Percentiles rank a stretch among this genome's conserved stretches.
Conservation (phyloP, 345 rosid genomes). For the Punica granatum region DNA sequence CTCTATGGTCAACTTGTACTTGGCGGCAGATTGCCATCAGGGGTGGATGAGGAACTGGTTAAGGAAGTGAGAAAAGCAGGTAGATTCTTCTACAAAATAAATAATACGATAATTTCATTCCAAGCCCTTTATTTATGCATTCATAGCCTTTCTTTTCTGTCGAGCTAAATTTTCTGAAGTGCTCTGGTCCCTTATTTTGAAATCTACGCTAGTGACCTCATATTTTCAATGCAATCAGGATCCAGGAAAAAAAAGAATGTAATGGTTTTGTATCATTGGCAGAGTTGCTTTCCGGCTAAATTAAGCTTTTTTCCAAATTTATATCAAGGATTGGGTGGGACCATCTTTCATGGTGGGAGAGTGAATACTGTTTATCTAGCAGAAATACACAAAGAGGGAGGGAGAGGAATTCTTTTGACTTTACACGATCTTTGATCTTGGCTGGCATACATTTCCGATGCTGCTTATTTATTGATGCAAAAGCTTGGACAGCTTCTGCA, state of each 20-base stretch:
- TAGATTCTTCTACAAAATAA: conserved; percentile 8
- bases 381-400: neutral
- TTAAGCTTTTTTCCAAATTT: neutral
- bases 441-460: conserved; percentile 3
- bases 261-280: neutral
- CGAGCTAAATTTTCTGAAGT: neutral
- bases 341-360: neutral
- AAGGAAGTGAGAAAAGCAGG: conserved; percentile 83
- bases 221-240: neutral
- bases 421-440: neutral
- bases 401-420: neutral
- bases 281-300: neutral
- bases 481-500: conserved; percentile 51
- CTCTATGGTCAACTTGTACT: conserved; percentile 74
- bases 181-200: neutral
- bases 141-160: neutral
- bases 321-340: neutral
- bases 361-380: neutral
- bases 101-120: neutral
- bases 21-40: conserved; percentile 49
- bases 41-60: conserved; percentile 62
- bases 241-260: neutral
- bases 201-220: neutral
- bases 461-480: conserved; percentile 6
- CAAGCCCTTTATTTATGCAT: neutral